Percentiles rank a stretch among this genome's conserved stretches.
Conservation (phyloP, 805 yeast species). For the Metschnikowia gruessii region DNA sequence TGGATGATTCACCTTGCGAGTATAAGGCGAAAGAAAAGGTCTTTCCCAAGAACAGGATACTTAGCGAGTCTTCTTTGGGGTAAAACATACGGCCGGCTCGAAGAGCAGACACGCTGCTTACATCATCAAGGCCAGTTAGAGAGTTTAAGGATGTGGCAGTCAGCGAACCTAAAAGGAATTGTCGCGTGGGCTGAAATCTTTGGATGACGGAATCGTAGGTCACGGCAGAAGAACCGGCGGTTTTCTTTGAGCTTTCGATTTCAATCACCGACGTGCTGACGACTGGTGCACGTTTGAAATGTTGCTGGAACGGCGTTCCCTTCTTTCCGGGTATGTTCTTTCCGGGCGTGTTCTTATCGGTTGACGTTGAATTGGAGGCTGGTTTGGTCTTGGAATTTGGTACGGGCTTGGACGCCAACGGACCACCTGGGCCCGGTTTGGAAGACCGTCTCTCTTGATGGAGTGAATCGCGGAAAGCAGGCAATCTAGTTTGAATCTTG, state of each 20-base stretch:
- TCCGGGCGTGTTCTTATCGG: too few relatives aligned
- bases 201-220: conserved; percentile 3
- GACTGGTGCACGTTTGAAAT: conserved; percentile 24
- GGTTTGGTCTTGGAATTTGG: neutral
- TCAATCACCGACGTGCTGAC: conserved; percentile 33
- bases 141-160: neutral
- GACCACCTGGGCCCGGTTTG: neutral
- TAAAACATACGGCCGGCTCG: conserved; percentile 17
- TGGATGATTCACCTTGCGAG: conserved; percentile 21
- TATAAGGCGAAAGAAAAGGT: conserved; percentile 26
- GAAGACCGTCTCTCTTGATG: neutral
- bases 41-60: conserved; percentile 20
- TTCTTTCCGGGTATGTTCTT: too few relatives aligned
- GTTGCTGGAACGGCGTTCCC: conserved; percentile 1
- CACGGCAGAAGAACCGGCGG: conserved; percentile 4
- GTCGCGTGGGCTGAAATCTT: conserved; percentile 11
- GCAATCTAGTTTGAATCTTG: conserved; percentile 4
- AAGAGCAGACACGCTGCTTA: conserved; percentile 5
- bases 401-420: neutral
- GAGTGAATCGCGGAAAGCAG: conserved; percentile 2
- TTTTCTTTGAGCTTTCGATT: conserved; percentile 30
- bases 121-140: conserved; percentile 12
- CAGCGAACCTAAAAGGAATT: conserved; percentile 6
- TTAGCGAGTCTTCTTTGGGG: conserved; percentile 8
- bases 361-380: too few relatives aligned